phyloP scores from a whole-genome alignment of 768 basidiomycete genomes.

The Podaxis sp. region DNA sequence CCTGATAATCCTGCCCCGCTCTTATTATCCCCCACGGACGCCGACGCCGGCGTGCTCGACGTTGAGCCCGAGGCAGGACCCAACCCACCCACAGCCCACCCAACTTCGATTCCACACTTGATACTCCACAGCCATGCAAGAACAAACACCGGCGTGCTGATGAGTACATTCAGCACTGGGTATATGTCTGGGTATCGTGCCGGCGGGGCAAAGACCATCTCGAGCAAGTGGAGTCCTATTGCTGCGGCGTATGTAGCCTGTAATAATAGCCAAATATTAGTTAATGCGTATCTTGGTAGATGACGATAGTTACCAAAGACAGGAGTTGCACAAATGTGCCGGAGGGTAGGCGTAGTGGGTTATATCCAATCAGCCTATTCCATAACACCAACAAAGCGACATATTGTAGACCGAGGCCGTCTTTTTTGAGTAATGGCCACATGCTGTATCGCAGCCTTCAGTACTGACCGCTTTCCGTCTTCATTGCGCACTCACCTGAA shows the following conservation, averaged over 20 bases:
- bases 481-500: slow-evolving; percentile 65
- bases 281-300: slow-evolving; percentile 12
- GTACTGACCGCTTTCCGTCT: neutral
- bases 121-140: slow-evolving; percentile 90
- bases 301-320: slow-evolving; percentile 43
- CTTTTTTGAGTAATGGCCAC: slow-evolving; percentile 86
- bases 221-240: slow-evolving; percentile 58
- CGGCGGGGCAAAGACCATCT: slow-evolving; percentile 63
- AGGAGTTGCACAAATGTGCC: slow-evolving; percentile 53
- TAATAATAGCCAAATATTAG: slow-evolving; percentile 20
- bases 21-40: neutral
- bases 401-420: slow-evolving; percentile 78
- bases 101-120: slow-evolving; percentile 73
- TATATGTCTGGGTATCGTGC: slow-evolving; percentile 83
- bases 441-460: slow-evolving; percentile 53
- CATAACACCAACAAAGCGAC: slow-evolving; percentile 66
- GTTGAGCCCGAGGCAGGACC: slow-evolving; percentile 18
- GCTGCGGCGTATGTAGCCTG: slow-evolving; percentile 59
- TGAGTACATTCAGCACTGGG: slow-evolving; percentile 79
- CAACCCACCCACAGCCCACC: slow-evolving; percentile 75
- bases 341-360: slow-evolving; percentile 51
- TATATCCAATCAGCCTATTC: slow-evolving; percentile 82
- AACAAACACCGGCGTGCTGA: slow-evolving; percentile 79
- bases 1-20: neutral
- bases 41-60: neutral